Evolutionary conservation across 2,329 filamentous ascomycete genomes (phyloP), one percentile per base, ranked within the genome.

Genomic region (Alternaria infectoria): DNA sequence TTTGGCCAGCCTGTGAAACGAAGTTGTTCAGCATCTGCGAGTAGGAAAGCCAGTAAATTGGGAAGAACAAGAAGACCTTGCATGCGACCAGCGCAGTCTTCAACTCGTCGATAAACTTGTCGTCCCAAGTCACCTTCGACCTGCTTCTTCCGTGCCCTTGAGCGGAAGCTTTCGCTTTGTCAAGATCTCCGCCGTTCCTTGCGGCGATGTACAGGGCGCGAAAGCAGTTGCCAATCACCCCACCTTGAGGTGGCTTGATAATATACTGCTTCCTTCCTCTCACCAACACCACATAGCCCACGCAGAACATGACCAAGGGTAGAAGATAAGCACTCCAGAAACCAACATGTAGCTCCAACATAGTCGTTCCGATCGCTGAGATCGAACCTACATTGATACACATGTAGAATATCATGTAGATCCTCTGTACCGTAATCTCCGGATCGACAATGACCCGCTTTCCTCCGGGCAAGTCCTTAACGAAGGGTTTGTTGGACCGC

Each of bases 341-440:
- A 3, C 89, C 90, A 60, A 90, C 81, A 75, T 91, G 86, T 63
- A 86, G 80, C 77, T 93, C 91, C 82, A 92, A 86, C 75, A 89
- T 89, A 0, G 88, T 89, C 1, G 89, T 93, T 7, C 87, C 89
- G 67, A 93, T 85, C 40, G 89, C 83, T 0, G 88, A 91, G 13
- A 93, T 83, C 2, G 89, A 87, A 21, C 91, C 91, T 11, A 93
- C 66, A 77, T 93, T 93, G 79, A 93, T 91, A 78, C 88, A 90
- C 78, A 86, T 75, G 79, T 92, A 92, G 81, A 91, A 92, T 71
- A 91, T 86, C 88, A 83, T 83, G 73, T 83, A 84, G 32, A 84
- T 82, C 7, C 82, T 73, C 71, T 83, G 81, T 23, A 82, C 79
- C 1, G 83, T 84, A 40, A 83, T 74, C 43, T 81, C 80, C 0